Evolutionary conservation across 768 basidiomycete species (phyloP), one percentile per base, ranked within the genome.

Genomic region (Dacryopinax spathularia): DNA sequence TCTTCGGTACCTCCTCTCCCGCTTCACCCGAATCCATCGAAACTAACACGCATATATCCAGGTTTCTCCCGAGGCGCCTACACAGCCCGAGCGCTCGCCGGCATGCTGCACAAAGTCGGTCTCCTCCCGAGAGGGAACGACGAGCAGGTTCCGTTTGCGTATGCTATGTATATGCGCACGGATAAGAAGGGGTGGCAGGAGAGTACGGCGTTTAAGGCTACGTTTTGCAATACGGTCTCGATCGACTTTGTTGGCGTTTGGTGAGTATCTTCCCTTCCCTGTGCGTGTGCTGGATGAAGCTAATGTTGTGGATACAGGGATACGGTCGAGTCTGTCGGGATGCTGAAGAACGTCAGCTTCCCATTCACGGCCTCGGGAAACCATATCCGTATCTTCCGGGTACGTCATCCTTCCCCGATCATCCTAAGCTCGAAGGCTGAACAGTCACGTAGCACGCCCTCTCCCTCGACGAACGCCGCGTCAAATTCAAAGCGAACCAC

Each of bases 401-500:
- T 56, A 31, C 4, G 48, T 41, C 39, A 6, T 56, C 7, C 48
- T 7, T 31, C 22, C 7, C 22, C 10, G 43, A 9, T 15, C 43
- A 9, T 44, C 43, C 22, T n/a, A n/a, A n/a, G n/a, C 12, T 44
- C 10, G 13, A 44, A 15, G 7, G 10, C 25, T 56, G 22, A 56
- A 15, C 3, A 6, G 5, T 22, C 13, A 31, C 25, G 25, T 29
- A 56, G 48, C 89, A 92, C 59, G 89, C 88, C 0, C 75, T 90
- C 25, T 76, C 89, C 9, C 80, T 91, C 37, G 88, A 91, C 66
- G 89, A 90, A 75, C 87, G 86, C 65, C 62, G 76, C 70, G 83
- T 81, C 1, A 80, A 80, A 64, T 85, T 84, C 74, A 77, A 83
- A 56, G 36, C 70, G 2, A 72, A 69, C 67, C 62, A 68, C 33